Evolutionary conservation across 192 early-diverging fungal genomes (phyloP).

Genomic region (Paraglomus brasilianum): DNA sequence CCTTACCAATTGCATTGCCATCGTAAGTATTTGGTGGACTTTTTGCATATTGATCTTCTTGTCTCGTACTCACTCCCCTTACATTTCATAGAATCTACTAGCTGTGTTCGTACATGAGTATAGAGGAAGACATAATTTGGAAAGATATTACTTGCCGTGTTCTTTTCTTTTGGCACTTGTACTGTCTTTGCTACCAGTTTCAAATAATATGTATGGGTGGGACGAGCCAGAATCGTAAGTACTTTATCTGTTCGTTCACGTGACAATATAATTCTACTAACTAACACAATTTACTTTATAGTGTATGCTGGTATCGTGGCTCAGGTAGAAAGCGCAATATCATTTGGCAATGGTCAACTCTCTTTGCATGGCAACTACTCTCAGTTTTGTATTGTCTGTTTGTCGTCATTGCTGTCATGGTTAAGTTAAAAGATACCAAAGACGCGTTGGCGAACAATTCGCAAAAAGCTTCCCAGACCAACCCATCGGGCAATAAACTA

Average conservation of each 20-base stretch:
- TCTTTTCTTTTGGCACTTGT: not conserved
- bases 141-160: not conserved
- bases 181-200: not conserved
- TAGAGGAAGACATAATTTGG: constrained; percentile 3
- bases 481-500: too few species aligned
- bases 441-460: not conserved
- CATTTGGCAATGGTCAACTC: constrained; percentile 18
- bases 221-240: constrained; percentile 19
- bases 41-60: not conserved
- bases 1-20: constrained; percentile 11
- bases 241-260: not conserved
- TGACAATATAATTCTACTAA: not conserved
- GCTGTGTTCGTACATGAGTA: constrained; percentile 3
- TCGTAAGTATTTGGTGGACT: constrained; percentile 1
- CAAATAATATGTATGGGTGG: constrained; percentile 5
- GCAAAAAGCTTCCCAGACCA: too few species aligned
- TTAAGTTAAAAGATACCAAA: not conserved
- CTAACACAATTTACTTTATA: not conserved
- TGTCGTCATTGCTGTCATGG: not conserved
- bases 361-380: not conserved
- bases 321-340: not conserved
- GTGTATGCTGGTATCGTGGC: constrained; percentile 4
- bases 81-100: constrained; percentile 10
- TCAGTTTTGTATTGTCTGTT: not conserved
- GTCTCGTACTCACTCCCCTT: not conserved